phyloP scores from a whole-genome alignment of 805 yeast species.

The Hanseniaspora guilliermondii region DNA sequence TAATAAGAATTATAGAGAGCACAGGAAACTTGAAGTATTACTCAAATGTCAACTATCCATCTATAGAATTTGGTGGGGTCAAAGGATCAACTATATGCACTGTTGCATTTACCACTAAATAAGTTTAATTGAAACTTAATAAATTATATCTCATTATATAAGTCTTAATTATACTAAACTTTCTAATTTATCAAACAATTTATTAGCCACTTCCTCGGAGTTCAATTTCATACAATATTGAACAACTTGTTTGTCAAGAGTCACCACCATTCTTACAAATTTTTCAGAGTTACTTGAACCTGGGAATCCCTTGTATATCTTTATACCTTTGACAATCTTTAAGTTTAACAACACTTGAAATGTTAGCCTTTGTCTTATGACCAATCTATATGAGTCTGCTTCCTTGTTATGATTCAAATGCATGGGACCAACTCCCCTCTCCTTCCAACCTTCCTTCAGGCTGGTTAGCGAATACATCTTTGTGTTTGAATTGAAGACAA shows the following conservation, averaged over 20 bases:
- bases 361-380: slow-evolving; percentile 85
- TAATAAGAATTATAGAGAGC: slow-evolving; percentile 40
- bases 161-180: slow-evolving; percentile 18
- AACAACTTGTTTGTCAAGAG: slow-evolving; percentile 51
- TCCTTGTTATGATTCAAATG: slow-evolving; percentile 50
- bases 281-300: slow-evolving; percentile 76
- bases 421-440: slow-evolving; percentile 80
- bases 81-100: slow-evolving; percentile 82
- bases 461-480: slow-evolving; percentile 66
- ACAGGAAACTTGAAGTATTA: slow-evolving; percentile 39
- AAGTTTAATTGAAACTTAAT: neutral
- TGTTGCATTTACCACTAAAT: slow-evolving; percentile 50
- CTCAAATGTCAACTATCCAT: slow-evolving; percentile 63
- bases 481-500: slow-evolving; percentile 56
- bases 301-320: slow-evolving; percentile 66
- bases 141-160: neutral
- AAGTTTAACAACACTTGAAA: slow-evolving; percentile 70
- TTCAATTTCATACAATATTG: slow-evolving; percentile 76
- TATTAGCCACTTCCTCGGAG: slow-evolving; percentile 46
- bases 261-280: slow-evolving; percentile 60
- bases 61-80: slow-evolving; percentile 78
- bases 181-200: slow-evolving; percentile 41
- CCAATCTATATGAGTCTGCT: slow-evolving; percentile 46
- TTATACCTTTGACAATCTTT: slow-evolving; percentile 49
- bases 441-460: slow-evolving; percentile 80